Evolutionary conservation across 805 yeast genomes (phyloP).

Genomic region (Helenozyma rhizophorensis): DNA sequence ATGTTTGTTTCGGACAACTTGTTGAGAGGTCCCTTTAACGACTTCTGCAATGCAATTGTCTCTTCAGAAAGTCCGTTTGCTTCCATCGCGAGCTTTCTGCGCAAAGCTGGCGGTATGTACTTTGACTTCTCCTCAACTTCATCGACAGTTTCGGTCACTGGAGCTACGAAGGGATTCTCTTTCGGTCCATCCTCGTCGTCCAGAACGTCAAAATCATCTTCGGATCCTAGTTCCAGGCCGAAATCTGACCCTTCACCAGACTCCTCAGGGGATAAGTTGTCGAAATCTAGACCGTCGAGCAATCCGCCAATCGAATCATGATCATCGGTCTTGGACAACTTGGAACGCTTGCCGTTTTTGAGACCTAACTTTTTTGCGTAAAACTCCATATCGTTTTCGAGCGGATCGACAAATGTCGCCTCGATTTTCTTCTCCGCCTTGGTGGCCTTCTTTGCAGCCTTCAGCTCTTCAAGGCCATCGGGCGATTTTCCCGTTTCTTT

Average conservation of each 20-base stretch:
- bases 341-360: conserved; percentile 45
- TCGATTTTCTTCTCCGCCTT: conserved; percentile 11
- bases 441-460: conserved; percentile 2
- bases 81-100: conserved; percentile 49
- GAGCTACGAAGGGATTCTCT: conserved; percentile 47
- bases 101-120: conserved; percentile 85
- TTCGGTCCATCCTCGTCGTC: conserved; percentile 25
- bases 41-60: conserved; percentile 46
- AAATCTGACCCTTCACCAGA: conserved; percentile 8
- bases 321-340: conserved; percentile 48
- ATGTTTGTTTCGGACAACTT: conserved; percentile 87
- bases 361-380: conserved; percentile 80
- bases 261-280: conserved; percentile 20
- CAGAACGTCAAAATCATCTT: conserved; percentile 17
- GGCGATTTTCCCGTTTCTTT: conserved; percentile 9
- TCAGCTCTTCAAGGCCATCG: conserved; percentile 15
- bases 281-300: conserved; percentile 68
- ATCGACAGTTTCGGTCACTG: conserved; percentile 10
- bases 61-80: conserved; percentile 33
- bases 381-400: conserved; percentile 71
- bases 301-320: conserved; percentile 82
- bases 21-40: conserved; percentile 80
- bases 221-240: background rate
- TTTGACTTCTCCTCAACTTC: conserved; percentile 25
- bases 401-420: conserved; percentile 14